These are phyloP conservation scores for Claviceps fusiformis DNA, from an alignment of 2,329 filamentous ascomycete species.

Conservation along the genomic window DNA sequence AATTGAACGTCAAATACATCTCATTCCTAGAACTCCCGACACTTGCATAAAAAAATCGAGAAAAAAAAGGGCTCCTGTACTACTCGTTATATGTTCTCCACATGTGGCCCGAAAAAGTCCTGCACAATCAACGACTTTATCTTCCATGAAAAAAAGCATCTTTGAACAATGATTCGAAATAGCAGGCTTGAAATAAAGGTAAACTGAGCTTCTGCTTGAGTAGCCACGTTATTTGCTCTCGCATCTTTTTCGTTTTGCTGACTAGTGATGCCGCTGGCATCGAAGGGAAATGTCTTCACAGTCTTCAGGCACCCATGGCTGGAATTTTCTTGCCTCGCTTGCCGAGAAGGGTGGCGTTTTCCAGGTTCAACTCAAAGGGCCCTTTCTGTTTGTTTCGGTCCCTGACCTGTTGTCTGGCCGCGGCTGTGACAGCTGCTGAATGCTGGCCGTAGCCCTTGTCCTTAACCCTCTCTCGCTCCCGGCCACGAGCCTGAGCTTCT, in stretches of 20 bases:
- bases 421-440: slow-evolving; percentile 68
- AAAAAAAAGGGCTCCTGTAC: background rate
- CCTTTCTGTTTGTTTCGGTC: slow-evolving; percentile 58
- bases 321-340: slow-evolving; percentile 46
- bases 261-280: background rate
- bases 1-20: background rate
- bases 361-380: slow-evolving; percentile 81
- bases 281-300: background rate
- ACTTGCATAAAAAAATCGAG: background rate
- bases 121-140: background rate
- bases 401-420: slow-evolving; percentile 65
- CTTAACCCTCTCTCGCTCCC: slow-evolving; percentile 18
- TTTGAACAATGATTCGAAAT: background rate
- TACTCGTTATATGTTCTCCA: background rate
- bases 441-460: slow-evolving; percentile 78
- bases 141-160: background rate
- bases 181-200: background rate
- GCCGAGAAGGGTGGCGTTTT: slow-evolving; percentile 79
- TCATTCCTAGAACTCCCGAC: background rate
- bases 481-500: slow-evolving; percentile 19
- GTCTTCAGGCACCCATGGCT: slow-evolving; percentile 24
- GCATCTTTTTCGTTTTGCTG: background rate
- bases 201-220: background rate
- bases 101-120: background rate
- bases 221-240: background rate